phyloP scores from a whole-genome alignment of 352 stramenopile genomes.

The Phytopythium montanum region DNA sequence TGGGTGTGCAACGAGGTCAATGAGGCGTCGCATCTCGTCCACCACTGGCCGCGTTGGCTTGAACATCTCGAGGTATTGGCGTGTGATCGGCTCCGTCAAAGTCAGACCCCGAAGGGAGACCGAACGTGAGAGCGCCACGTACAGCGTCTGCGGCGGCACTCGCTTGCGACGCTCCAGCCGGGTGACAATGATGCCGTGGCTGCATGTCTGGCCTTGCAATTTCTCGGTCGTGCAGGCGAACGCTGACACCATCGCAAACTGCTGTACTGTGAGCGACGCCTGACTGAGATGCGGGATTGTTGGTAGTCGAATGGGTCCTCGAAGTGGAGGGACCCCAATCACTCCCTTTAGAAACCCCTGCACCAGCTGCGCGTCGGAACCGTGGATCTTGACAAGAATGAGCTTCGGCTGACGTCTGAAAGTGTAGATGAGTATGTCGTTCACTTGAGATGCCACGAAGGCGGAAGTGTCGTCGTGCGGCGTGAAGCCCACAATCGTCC shows the following conservation, averaged over 20 bases:
- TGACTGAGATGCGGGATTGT: constrained; percentile 7
- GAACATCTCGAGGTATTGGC: neutral
- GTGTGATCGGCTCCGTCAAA: neutral
- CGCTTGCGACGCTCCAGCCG: neutral
- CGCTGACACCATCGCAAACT: constrained; percentile 17
- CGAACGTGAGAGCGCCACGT: neutral
- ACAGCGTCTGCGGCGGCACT: neutral
- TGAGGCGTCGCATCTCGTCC: neutral
- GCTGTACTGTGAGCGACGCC: constrained; percentile 11
- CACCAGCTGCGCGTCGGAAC: neutral
- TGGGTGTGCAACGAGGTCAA: neutral
- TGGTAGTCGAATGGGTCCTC: neutral
- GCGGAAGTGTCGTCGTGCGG: too few species aligned
- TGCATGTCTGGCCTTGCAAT: constrained; percentile 21
- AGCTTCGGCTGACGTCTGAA: constrained; percentile 7
- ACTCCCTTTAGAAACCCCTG: constrained; percentile 7
- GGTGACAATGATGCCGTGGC: constrained; percentile 17
- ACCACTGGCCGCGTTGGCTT: neutral
- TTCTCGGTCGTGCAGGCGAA: constrained; percentile 26
- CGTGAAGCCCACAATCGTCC: constrained; percentile 11
- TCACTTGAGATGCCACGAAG: too few species aligned
- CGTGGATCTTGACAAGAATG: constrained; percentile 10
- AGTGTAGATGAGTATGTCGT: neutral
- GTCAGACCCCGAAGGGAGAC: neutral
- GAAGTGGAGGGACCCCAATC: constrained; percentile 9